Conservation (phyloP, 148 eudicot genomes). For the Rhododendron williamsianum region DNA sequence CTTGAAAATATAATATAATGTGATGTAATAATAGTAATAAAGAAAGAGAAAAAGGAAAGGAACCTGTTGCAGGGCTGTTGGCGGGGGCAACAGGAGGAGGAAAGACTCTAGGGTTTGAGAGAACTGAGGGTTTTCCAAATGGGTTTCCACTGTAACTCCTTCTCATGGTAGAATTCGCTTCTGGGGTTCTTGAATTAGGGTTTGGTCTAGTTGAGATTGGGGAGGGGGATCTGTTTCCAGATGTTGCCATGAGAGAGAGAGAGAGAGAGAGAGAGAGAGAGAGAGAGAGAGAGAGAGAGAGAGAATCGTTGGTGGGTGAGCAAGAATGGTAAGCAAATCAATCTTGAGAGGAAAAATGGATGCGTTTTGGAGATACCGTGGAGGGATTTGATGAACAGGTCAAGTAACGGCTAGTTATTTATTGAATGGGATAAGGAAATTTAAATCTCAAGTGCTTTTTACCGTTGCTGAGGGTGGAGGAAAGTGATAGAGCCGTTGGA, state of each 20-base stretch:
- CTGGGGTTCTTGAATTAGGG: constrained; percentile 30
- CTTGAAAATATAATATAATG: not conserved
- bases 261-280: constrained; percentile 1
- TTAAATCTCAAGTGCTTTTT: not conserved
- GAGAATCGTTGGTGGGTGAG: not conserved
- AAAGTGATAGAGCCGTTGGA: not conserved
- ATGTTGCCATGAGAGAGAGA: constrained; percentile 25
- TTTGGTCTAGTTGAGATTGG: constrained; percentile 29
- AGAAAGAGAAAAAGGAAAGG: not conserved
- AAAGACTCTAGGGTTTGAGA: constrained; percentile 30
- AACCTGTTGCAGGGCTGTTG: constrained; percentile 83
- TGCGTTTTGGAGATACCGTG: constrained; percentile 1
- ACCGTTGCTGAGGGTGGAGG: not conserved
- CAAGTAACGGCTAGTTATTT: not conserved
- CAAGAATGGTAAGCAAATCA: constrained; percentile 16
- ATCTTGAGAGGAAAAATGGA: not conserved
- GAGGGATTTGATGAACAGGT: constrained; percentile 8
- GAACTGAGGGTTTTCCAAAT: constrained; percentile 40
- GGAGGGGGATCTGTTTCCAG: constrained; percentile 42
- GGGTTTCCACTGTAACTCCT: constrained; percentile 52
- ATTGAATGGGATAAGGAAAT: not conserved
- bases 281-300: not conserved
- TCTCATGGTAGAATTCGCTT: constrained; percentile 23
- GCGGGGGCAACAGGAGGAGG: constrained; percentile 42
- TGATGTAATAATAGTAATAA: not conserved